Conservation (phyloP, 1,139 yeast species). For the Lodderomyces parapsilosis region DNA sequence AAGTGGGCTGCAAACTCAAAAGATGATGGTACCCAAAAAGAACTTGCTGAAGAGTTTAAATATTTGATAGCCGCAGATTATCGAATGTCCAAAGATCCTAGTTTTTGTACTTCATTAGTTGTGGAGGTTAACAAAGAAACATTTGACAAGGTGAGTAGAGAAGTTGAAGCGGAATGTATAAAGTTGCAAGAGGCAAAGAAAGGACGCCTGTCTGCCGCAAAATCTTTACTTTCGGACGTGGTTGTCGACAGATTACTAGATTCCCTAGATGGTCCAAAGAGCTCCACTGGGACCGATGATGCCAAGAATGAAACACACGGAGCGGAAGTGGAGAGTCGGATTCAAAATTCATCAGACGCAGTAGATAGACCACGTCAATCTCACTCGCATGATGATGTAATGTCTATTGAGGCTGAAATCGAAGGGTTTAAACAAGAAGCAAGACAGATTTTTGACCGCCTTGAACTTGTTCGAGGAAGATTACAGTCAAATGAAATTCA, state of each 20-base stretch:
- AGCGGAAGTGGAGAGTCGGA: too few species aligned
- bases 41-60: constrained; percentile 37
- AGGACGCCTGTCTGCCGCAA: too few species aligned
- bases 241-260: too few species aligned
- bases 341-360: constrained; percentile 1
- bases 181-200: background rate
- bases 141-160: constrained; percentile 24
- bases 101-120: constrained; percentile 21
- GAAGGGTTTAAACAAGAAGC: constrained; percentile 4
- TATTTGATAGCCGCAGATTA: constrained; percentile 50
- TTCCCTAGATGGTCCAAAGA: too few species aligned
- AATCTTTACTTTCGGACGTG: too few species aligned
- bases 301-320: too few species aligned
- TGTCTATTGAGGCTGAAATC: constrained; percentile 4
- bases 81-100: constrained; percentile 28
- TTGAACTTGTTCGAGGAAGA: background rate
- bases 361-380: constrained; percentile 4
- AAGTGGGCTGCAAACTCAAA: constrained; percentile 3
- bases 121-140: constrained; percentile 43
- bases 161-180: constrained; percentile 26
- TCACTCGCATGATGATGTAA: constrained; percentile 1
- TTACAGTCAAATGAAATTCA: background rate
- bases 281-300: too few species aligned
- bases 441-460: constrained; percentile 1
- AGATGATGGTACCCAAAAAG: constrained; percentile 15